Evolutionary conservation across 2,329 filamentous ascomycete genomes (phyloP), one percentile per base, ranked within the genome.

Genomic region (Waltergamsia citrina): DNA sequence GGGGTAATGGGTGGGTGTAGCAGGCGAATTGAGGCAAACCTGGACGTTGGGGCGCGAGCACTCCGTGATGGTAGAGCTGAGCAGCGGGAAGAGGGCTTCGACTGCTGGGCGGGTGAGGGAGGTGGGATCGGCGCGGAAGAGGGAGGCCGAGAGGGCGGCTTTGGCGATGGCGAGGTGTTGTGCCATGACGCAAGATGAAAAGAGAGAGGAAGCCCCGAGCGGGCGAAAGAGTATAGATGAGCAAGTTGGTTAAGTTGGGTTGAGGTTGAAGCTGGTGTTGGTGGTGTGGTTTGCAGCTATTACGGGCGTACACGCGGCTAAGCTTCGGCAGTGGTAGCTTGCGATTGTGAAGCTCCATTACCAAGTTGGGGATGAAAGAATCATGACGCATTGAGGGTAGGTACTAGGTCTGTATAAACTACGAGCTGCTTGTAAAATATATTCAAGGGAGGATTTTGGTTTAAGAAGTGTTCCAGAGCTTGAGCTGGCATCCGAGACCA

Each of bases 21-120:
- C 40, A 43, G 50, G 46, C 43, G 39, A 51, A 35, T 29, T 48
- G 45, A 57, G 53, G 68, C 81, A 86, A 85, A 92, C 85, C 85
- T 92, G 85, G 69, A 92, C 81, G 67, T 90, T 87, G 67, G 68
- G 62, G 52, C 78, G 71, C 51, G 83, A 84, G 73, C 85, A 90
- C 64, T 77, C 72, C 60, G 69, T 61, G 52, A 85, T 62, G 48
- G 72, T 71, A 52, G 69, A 62, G 55, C 78, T 71, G 49, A 92
- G 67, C 39, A 77, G 65, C 42, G 62, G 54, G 56, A 86, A 74
- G 56, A 90, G 83, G 38, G 69, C 58, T 45, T 80, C 70, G 55
- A 90, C 81, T 39, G 81, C 73, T 48, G 78, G 73, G 52, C 80
- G 78, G 32, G 75, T 60, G 36, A 85, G 71, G 8, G 81, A 71